Percentiles rank a stretch among this genome's conserved stretches.
Conservation (phyloP, 2,329 filamentous ascomycete genomes). For the Nigrospora oryzae region DNA sequence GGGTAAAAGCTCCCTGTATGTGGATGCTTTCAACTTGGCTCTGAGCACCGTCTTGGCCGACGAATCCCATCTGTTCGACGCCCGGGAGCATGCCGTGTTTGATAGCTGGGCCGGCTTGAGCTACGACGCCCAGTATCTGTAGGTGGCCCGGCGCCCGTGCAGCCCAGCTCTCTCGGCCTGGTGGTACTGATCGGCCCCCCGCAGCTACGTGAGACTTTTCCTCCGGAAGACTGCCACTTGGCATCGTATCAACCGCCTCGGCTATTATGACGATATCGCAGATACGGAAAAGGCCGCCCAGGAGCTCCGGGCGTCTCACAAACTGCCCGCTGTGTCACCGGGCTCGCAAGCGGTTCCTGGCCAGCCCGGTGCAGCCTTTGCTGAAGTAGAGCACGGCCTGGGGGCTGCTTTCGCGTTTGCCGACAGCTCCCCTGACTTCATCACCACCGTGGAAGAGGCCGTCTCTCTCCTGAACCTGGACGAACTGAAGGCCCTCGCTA, state of each 20-base stretch:
- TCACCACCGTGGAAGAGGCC: slow-evolving; percentile 75
- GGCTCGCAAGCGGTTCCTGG: slow-evolving; percentile 7
- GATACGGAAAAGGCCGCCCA: slow-evolving; percentile 60
- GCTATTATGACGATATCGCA: slow-evolving; percentile 76
- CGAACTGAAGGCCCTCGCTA: slow-evolving; percentile 77
- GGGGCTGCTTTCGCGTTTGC: slow-evolving; percentile 64
- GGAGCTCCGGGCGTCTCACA: slow-evolving; percentile 49
- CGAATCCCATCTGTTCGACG: slow-evolving; percentile 79
- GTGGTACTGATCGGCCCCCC: background rate
- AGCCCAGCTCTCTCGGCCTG: background rate
- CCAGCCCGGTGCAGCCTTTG: slow-evolving; percentile 17
- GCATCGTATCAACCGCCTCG: slow-evolving; percentile 73
- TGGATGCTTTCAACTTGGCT: slow-evolving; percentile 93
- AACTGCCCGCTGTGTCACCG: slow-evolving; percentile 37
- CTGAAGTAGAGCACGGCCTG: slow-evolving; percentile 36
- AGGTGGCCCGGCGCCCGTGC: slow-evolving; percentile 22
- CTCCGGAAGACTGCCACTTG: slow-evolving; percentile 84
- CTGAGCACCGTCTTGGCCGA: slow-evolving; percentile 84
- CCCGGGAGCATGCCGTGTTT: slow-evolving; percentile 71
- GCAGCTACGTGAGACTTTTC: slow-evolving; percentile 84
- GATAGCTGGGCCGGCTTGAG: slow-evolving; percentile 60
- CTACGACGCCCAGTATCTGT: slow-evolving; percentile 91
- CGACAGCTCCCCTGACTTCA: slow-evolving; percentile 64
- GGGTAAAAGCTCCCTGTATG: slow-evolving; percentile 84
- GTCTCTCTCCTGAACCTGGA: slow-evolving; percentile 75